Conservation (phyloP, 345 rosid species). For the Hypericum androsaemum region DNA sequence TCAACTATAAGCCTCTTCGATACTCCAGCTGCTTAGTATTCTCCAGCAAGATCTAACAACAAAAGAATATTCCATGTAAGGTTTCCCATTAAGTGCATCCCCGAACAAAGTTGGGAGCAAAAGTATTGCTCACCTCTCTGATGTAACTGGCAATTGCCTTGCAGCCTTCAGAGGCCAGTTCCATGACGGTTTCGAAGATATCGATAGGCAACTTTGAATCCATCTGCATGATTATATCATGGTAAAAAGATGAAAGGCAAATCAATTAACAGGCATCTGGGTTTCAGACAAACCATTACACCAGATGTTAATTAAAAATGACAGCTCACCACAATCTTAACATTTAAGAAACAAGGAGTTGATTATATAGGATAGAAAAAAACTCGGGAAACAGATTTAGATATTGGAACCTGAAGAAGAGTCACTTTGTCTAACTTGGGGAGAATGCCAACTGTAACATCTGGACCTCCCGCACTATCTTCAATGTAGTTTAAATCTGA, state of each 20-base stretch:
- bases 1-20: conserved; percentile 41
- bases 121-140: conserved; percentile 37
- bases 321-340: background rate
- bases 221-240: conserved; percentile 46
- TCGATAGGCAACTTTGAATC: conserved; percentile 73
- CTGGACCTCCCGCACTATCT: conserved; percentile 96
- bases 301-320: background rate
- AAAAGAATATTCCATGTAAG: background rate
- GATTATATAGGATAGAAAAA: background rate
- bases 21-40: conserved; percentile 76
- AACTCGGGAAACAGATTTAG: conserved; percentile 6
- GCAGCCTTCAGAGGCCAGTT: conserved; percentile 78
- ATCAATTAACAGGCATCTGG: no score
- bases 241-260: no score
- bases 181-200: conserved; percentile 78
- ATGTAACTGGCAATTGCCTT: conserved; percentile 72
- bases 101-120: background rate
- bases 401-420: conserved; percentile 69
- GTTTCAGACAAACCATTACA: no score
- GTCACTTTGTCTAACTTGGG: conserved; percentile 89
- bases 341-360: background rate
- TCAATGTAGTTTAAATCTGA: conserved; percentile 81
- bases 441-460: conserved; percentile 78
- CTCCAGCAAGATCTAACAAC: conserved; percentile 52
- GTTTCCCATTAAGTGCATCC: background rate